A percentile compares a stretch with the other conserved stretches of the same genome.
phyloP scores from a whole-genome alignment of 2,329 filamentous ascomycete species.

The Trichothecium roseum region DNA sequence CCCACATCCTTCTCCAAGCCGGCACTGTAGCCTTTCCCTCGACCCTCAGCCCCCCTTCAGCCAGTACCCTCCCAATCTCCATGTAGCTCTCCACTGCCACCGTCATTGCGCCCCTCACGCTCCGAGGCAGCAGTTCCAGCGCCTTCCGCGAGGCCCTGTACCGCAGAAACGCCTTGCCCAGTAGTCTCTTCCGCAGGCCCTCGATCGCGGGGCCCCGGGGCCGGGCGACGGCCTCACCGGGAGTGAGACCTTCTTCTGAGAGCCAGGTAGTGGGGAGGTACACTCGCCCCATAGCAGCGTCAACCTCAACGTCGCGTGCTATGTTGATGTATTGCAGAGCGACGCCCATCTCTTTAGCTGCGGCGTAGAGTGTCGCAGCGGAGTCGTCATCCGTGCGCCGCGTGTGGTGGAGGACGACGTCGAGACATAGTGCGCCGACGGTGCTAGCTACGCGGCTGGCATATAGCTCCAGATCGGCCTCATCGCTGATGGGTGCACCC shows the following conservation, averaged over 20 bases:
- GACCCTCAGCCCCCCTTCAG: slow-evolving; percentile 25
- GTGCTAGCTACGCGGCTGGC: slow-evolving; percentile 61
- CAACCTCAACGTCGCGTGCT: slow-evolving; percentile 59
- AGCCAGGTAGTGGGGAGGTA: slow-evolving; percentile 61
- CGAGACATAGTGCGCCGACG: slow-evolving; percentile 57
- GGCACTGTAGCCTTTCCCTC: slow-evolving; percentile 32
- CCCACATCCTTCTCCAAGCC: slow-evolving; percentile 34
- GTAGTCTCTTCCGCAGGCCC: slow-evolving; percentile 38
- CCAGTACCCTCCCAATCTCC: slow-evolving; percentile 59
- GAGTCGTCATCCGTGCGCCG: slow-evolving; percentile 1
- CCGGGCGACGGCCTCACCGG: slow-evolving; percentile 40
- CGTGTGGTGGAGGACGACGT: slow-evolving; percentile 54
- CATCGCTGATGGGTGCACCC: slow-evolving; percentile 45
- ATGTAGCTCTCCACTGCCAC: slow-evolving; percentile 68
- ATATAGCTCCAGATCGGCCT: slow-evolving; percentile 51
- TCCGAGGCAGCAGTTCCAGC: slow-evolving; percentile 50
- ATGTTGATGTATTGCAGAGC: slow-evolving; percentile 73
- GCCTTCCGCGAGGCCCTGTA: slow-evolving; percentile 43
- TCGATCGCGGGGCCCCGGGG: slow-evolving; percentile 33
- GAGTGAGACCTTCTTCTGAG: slow-evolving; percentile 40
- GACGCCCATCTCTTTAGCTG: slow-evolving; percentile 57
- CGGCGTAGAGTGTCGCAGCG: slow-evolving; percentile 34
- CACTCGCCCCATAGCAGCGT: slow-evolving; percentile 54
- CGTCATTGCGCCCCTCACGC: slow-evolving; percentile 52
- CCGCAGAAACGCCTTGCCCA: slow-evolving; percentile 50